Evolutionary conservation across 352 stramenopile genomes (phyloP), one percentile per base, ranked within the genome.

Genomic region (Phytopythium delawarense): DNA sequence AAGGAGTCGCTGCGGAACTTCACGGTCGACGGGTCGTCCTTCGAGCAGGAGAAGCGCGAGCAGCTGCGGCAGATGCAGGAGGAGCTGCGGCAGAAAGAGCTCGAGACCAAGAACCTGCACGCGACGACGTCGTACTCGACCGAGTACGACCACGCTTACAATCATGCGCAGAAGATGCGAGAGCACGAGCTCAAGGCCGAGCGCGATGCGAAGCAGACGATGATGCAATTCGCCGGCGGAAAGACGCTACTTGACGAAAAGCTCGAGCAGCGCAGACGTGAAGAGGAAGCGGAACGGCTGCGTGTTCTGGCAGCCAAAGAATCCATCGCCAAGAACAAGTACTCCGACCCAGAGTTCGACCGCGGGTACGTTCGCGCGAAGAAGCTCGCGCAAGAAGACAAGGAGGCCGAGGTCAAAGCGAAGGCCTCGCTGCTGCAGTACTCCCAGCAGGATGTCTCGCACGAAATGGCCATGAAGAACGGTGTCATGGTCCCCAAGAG

Each of bases 401-500:
- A 77, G 20, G 72, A 84, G 35, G 79, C 79, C 0, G 79, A 84
- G 46, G 72, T 81, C 51, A 83, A 86, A 55, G 79, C 79, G 18
- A 88, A 88, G 61, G 74, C 70, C 0, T 65, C 70, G 39, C 63
- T 88, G 7, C 64, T 77, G 15, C 74, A 88, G 57, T 88, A 76
- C 59, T 78, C 79, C n/a, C 73, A 83, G 67, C 73, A 76, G 28
- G 70, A 88, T 37, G 66, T 80, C 3, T 70, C 71, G 6, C 75
- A 88, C 49, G 71, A 88, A 48, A 78, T 81, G 67, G 62, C 76
- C 13, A 88, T 90, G 81, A 76, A 74, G 42, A 90, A 90, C 52
- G 81, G 81, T 30, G 65, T 88, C 4, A 75, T 74, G 61, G 64
- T 84, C 21, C 70, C 64, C 1, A 81, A 88, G 62, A 61, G 68